Evolutionary conservation across 1,284 basidiomycete species (phyloP).

Genomic region (Rhodotorula sp.): DNA sequence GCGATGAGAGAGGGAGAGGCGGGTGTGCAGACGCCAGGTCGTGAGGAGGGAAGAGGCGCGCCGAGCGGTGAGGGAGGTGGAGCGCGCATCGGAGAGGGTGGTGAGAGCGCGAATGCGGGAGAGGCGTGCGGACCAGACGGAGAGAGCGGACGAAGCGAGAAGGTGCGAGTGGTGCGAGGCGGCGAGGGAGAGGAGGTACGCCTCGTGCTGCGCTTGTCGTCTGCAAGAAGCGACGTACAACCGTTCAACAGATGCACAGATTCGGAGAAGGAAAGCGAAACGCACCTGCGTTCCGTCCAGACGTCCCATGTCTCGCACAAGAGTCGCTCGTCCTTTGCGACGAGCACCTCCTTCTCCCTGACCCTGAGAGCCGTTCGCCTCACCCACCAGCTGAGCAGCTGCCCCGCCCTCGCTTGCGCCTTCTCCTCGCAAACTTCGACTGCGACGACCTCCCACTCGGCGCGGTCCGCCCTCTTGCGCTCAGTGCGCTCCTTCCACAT

Average conservation of each 20-base stretch:
- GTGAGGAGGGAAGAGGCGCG: neutral
- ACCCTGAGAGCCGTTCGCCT: neutral
- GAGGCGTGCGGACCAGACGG: neutral
- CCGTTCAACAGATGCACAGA: too few relatives aligned
- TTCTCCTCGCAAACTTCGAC: neutral
- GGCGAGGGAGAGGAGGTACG: conserved; percentile 5
- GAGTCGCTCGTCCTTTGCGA: neutral
- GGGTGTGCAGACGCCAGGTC: conserved; percentile 9
- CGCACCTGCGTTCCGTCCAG: conserved; percentile 17
- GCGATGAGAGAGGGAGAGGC: conserved; percentile 1
- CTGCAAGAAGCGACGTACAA: neutral
- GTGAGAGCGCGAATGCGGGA: neutral
- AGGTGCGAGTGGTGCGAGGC: neutral
- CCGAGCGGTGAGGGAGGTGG: neutral
- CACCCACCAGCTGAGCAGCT: neutral
- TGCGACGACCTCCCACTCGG: neutral
- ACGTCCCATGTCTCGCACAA: neutral
- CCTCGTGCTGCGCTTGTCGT: neutral
- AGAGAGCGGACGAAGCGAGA: neutral
- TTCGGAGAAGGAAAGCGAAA: neutral
- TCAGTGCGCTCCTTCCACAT: neutral
- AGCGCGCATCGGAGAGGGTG: neutral
- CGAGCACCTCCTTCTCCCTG: neutral
- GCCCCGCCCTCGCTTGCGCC: neutral
- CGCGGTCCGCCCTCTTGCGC: neutral